These are phyloP conservation scores for Arthrobotrys conoides DNA, from an alignment of 2,329 filamentous ascomycete species.

Conservation along the genomic window DNA sequence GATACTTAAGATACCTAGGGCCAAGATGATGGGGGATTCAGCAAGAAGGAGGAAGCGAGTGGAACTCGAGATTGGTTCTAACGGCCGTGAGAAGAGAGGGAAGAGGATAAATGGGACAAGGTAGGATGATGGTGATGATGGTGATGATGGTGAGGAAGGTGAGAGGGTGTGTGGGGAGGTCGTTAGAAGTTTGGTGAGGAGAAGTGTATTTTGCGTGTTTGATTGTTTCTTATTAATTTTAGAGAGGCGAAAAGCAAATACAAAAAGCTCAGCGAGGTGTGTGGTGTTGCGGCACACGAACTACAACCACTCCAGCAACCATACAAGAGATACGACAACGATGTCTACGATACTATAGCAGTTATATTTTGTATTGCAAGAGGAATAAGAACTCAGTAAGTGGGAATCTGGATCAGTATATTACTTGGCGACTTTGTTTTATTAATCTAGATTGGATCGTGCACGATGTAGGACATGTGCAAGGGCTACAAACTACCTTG, in stretches of 20 bases:
- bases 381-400: not conserved
- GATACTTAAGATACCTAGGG: slow-evolving; percentile 26
- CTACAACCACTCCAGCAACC: not conserved
- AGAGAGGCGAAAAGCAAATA: slow-evolving; percentile 45
- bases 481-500: not conserved
- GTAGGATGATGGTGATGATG: slow-evolving; percentile 18
- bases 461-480: not conserved
- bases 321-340: no score
- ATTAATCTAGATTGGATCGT: slow-evolving; percentile 15
- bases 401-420: not conserved
- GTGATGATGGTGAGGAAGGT: slow-evolving; percentile 23
- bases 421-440: not conserved
- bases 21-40: slow-evolving; percentile 41
- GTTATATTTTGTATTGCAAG: no score
- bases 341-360: no score
- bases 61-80: slow-evolving; percentile 23
- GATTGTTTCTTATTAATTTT: slow-evolving; percentile 56
- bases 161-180: slow-evolving; percentile 27
- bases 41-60: slow-evolving; percentile 35
- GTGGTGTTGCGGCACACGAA: slow-evolving; percentile 46
- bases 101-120: slow-evolving; percentile 28
- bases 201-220: slow-evolving; percentile 49
- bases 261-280: slow-evolving; percentile 27
- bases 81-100: slow-evolving; percentile 19
- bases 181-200: slow-evolving; percentile 38